Evolutionary conservation across 2,329 filamentous ascomycete genomes (phyloP), one percentile per base, ranked within the genome.

Genomic region (Monilinia polystroma): DNA sequence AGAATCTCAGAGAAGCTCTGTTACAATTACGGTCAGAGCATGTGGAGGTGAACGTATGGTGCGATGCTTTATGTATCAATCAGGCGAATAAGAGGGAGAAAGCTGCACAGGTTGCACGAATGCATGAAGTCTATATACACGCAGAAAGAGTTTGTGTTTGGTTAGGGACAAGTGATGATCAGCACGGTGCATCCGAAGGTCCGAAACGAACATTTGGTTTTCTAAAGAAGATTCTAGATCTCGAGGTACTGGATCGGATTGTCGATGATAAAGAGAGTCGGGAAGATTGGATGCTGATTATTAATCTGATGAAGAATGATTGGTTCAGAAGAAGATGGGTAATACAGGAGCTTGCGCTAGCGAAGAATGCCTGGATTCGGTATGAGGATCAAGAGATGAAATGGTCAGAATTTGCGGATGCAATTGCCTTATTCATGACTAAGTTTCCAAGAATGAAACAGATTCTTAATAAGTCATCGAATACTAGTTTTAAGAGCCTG

Each of bases 251-350:
- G 10, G 63, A 68, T 65, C 23, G 26, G 18, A n/a, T 66, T 4
- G 43, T 64, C 10, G 32, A 35, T 12, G 20, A 53, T 5, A 58
- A 35, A 43, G 12, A 63, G 2, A 45, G 20, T 11, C 32, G n/a
- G 32, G 41, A 26, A 29, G 23, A 67, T 4, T 70, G 60, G 57
- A 20, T 32, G 11, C 20, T 64, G 26, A 49, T 71, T 18, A 43
- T 72, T 18, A 54, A 64, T 4, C 38, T 72, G 7, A 72, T 72
- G 70, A 66, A 54, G 23, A 64, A 77, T 8, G 67, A 66, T 0
- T 81, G 78, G 79, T 80, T 81, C 52, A 75, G 71, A 18, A 73
- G 78, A 2, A 72, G 77, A 0, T 80, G 79, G 79, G 73, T 80
- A 0, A 74, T 81, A 0, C 78, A 81, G 64, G 79, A 80, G 63